Percentiles rank a stretch among this genome's conserved stretches.
These are phyloP conservation scores for Pochonia chlamydosporia DNA, from an alignment of 2,329 filamentous ascomycete species.

Conservation along the genomic window DNA sequence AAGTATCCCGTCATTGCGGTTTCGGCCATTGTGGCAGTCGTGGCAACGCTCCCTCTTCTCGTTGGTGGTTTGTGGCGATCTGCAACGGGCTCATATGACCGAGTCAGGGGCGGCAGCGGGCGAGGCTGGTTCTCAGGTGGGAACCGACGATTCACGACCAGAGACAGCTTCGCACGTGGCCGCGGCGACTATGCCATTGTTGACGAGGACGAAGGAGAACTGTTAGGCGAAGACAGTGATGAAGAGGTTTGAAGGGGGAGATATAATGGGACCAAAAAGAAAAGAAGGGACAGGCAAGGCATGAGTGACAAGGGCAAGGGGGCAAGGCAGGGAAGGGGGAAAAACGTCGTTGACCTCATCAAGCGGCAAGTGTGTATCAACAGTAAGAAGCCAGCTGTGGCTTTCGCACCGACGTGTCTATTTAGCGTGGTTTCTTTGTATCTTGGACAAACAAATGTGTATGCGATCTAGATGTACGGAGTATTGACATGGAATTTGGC, in stretches of 20 bases:
- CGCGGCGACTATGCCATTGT: constrained; percentile 84
- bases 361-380: too few species aligned
- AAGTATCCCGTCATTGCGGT: constrained; percentile 74
- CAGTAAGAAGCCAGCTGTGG: too few species aligned
- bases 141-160: constrained; percentile 72
- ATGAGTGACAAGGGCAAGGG: too few species aligned
- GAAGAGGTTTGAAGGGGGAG: constrained; percentile 58
- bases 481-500: too few species aligned
- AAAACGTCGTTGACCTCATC: too few species aligned
- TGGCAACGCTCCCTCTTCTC: constrained; percentile 63
- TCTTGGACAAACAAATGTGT: too few species aligned
- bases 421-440: too few species aligned
- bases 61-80: constrained; percentile 66
- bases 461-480: too few species aligned
- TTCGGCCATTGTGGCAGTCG: constrained; percentile 57
- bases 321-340: too few species aligned
- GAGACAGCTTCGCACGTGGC: constrained; percentile 82
- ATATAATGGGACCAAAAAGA: constrained; percentile 5
- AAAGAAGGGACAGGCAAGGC: not conserved
- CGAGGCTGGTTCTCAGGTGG: constrained; percentile 48
- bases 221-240: constrained; percentile 89
- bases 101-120: constrained; percentile 40
- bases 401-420: too few species aligned
- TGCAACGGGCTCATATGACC: constrained; percentile 44
- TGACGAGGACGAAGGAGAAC: constrained; percentile 89